Evolutionary conservation across 2,329 filamentous ascomycete genomes (phyloP).

Genomic region (Endoconidiophora polonica): DNA sequence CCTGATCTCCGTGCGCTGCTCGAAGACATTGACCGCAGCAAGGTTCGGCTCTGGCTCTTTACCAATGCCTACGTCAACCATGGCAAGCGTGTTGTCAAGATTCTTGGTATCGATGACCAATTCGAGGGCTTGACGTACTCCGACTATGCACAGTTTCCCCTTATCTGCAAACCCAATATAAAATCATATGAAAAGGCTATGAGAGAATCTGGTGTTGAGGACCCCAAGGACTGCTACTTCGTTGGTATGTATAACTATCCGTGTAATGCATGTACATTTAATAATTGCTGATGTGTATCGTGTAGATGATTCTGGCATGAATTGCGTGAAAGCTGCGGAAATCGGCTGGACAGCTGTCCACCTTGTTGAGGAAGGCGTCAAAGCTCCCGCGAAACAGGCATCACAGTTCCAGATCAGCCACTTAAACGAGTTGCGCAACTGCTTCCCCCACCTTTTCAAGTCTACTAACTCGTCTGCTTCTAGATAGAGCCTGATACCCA

Average conservation of each 20-base stretch:
- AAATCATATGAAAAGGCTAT: slow-evolving; percentile 84
- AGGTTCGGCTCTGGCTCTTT: slow-evolving; percentile 82
- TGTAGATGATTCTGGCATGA: slow-evolving; percentile 70
- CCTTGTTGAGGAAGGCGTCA: slow-evolving; percentile 61
- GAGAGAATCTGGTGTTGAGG: slow-evolving; percentile 57
- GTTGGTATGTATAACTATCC: slow-evolving; percentile 52
- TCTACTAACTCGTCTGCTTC: slow-evolving; percentile 15
- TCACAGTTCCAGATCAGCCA: slow-evolving; percentile 60
- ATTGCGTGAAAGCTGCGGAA: slow-evolving; percentile 59
- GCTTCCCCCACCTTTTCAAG: slow-evolving; percentile 82
- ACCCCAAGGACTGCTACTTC: slow-evolving; percentile 66
- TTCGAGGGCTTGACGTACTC: slow-evolving; percentile 95
- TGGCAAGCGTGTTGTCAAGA: slow-evolving; percentile 60
- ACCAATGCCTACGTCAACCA: slow-evolving; percentile 94
- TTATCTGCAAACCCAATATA: slow-evolving; percentile 74
- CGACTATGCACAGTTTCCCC: slow-evolving; percentile 56
- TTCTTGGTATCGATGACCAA: slow-evolving; percentile 69
- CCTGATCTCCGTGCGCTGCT: slow-evolving; percentile 58
- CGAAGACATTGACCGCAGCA: slow-evolving; percentile 63
- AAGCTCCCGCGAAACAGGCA: slow-evolving; percentile 44
- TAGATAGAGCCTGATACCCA: too few species aligned
- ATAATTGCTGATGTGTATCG: not conserved
- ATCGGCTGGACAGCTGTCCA: slow-evolving; percentile 80
- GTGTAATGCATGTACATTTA: not conserved
- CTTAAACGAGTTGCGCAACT: slow-evolving; percentile 54